These are phyloP conservation scores for Yamadazyma phyllophila DNA, from an alignment of 805 yeast species.

Conservation along the genomic window DNA sequence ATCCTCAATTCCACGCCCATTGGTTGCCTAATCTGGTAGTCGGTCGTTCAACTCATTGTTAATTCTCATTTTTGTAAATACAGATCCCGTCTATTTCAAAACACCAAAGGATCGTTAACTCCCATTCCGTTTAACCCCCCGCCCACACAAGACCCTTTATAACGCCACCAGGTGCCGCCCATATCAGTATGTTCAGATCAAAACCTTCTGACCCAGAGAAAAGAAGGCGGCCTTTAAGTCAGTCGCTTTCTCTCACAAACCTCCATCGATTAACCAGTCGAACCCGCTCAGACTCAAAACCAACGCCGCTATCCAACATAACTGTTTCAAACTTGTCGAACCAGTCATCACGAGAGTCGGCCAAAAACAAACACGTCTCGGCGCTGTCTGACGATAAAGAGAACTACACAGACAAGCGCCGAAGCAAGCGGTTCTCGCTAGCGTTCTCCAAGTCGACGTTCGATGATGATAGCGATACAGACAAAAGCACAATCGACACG, in stretches of 20 bases:
- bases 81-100: too few relatives aligned
- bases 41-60: not conserved
- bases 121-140: not conserved
- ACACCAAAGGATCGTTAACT: too few relatives aligned
- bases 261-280: conserved; percentile 3
- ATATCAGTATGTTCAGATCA: not conserved
- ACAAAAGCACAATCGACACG: conserved; percentile 6
- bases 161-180: not conserved
- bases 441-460: not conserved
- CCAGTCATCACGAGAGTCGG: not conserved
- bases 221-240: conserved; percentile 16
- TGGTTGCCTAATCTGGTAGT: not conserved
- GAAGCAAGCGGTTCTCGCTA: conserved; percentile 8
- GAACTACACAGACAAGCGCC: not conserved
- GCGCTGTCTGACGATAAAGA: conserved; percentile 1
- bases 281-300: conserved; percentile 1
- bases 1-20: not conserved
- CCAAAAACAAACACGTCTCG: not conserved
- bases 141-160: not conserved
- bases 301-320: conserved; percentile 2
- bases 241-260: conserved; percentile 13
- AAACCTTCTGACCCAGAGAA: not conserved
- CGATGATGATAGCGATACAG: conserved; percentile 4
- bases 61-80: too few relatives aligned
- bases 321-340: not conserved